Evolutionary conservation across 2,329 filamentous ascomycete species (phyloP), one percentile per base, ranked within the genome.

Genomic region (Ophiocordyceps camponoti-floridani): DNA sequence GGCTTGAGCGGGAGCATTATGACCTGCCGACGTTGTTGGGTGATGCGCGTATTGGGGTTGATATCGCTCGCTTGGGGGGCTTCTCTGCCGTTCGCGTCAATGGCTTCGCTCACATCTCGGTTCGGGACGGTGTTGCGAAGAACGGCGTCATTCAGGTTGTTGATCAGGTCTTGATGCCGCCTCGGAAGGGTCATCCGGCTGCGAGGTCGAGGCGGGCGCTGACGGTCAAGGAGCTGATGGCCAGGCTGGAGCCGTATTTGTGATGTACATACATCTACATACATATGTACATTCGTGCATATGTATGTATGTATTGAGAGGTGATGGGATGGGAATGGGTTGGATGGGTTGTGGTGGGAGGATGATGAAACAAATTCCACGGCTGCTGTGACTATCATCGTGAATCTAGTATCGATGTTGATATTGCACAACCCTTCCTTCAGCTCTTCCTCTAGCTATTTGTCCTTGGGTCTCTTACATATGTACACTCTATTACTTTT

Each of bases 61-160:
- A 94, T 55, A 72, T 94, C 40, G 70, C 69, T 4, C 66, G 72
- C 13, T 81, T 73, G 53, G 77, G 75, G n/a, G 75, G 81, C 1
- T 77, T 82, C 54, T 75, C 82, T 44, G 70, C 62, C 5, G 79
- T 94, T 48, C 77, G 77, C 57, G 70, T 94, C 54, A 94, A 94
- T 54, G 84, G 79, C 13, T 80, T 79, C 51, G 67, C 70, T 3
- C 66, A 66, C 7, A 82, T 93, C 1, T 66, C 67, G 0, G 65
- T 84, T 7, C 67, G 78, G 49, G 86, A 94, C 56, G 79, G 70
- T 0, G 60, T 91, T 45, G 82, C 80, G 0, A 74, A 71, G 54
- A 84, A 94, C 56, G 88, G 88, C 30, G 86, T 89, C 13, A 73
- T 94, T 35, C 88, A 94, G 46, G 77, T 89, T 14, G 68, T 91